phyloP scores from a whole-genome alignment of 768 basidiomycete species.

The Lentinus brumalis region DNA sequence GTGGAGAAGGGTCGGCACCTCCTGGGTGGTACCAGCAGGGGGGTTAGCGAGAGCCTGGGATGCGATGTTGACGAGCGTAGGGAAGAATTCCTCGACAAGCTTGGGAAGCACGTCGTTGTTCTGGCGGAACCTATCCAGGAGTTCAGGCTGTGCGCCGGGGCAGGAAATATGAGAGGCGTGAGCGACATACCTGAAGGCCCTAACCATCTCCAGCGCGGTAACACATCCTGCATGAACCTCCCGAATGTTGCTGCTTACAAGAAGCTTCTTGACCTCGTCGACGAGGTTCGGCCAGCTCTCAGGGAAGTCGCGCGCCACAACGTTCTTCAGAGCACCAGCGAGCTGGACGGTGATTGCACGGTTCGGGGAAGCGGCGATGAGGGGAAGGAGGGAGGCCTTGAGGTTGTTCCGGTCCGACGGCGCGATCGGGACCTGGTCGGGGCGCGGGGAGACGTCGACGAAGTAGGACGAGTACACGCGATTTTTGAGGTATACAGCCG shows the following conservation, averaged over 20 bases:
- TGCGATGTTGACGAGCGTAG: slow-evolving; percentile 75
- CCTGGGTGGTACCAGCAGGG: slow-evolving; percentile 58
- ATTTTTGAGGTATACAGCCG: slow-evolving; percentile 90
- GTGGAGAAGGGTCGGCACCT: slow-evolving; percentile 83
- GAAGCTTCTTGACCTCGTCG: slow-evolving; percentile 64
- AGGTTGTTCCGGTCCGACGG: slow-evolving; percentile 74
- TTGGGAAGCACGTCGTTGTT: slow-evolving; percentile 57
- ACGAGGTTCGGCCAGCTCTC: slow-evolving; percentile 71
- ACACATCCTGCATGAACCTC: slow-evolving; percentile 84
- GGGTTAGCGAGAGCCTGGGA: slow-evolving; percentile 65
- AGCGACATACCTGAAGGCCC: slow-evolving; percentile 66
- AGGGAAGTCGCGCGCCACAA: slow-evolving; percentile 80
- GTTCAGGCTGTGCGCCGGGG: neutral
- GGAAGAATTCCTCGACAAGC: slow-evolving; percentile 68
- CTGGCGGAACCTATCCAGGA: slow-evolving; percentile 63
- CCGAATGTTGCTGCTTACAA: slow-evolving; percentile 62
- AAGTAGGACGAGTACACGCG: slow-evolving; percentile 72
- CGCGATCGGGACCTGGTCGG: slow-evolving; percentile 65
- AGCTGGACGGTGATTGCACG: slow-evolving; percentile 76
- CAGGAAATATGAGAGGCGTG: neutral
- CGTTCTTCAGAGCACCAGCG: slow-evolving; percentile 67
- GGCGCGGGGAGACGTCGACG: slow-evolving; percentile 49
- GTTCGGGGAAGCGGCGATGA: slow-evolving; percentile 69
- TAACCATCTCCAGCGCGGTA: slow-evolving; percentile 73
- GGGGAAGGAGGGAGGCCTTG: slow-evolving; percentile 63